Conservation (phyloP, 192 early-diverging fungal species). For the Lunasporangiospora selenospora region DNA sequence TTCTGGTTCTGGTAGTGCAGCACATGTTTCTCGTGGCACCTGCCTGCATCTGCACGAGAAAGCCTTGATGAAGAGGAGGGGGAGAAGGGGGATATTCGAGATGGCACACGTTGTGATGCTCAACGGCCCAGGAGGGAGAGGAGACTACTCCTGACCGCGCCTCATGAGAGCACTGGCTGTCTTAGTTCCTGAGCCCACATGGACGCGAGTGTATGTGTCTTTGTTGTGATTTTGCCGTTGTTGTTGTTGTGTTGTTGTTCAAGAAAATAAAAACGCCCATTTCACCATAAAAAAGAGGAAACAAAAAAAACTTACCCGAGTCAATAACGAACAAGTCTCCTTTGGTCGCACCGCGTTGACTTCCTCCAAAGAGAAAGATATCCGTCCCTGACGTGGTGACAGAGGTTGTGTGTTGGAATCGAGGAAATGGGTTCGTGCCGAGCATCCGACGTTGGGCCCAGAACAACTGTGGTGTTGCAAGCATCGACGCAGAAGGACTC, state of each 20-base stretch:
- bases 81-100: too few relatives aligned
- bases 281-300: too few relatives aligned
- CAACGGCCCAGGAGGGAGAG: too few relatives aligned
- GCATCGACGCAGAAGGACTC: neutral
- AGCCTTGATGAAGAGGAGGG: too few relatives aligned
- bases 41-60: too few relatives aligned
- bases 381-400: conserved; percentile 33
- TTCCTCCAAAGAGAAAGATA: conserved; percentile 39
- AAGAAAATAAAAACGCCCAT: neutral
- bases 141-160: too few relatives aligned
- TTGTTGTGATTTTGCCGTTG: neutral
- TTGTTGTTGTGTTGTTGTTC: neutral
- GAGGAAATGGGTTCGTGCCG: conserved; percentile 41
- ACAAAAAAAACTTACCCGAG: conserved; percentile 29
- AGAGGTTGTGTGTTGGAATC: conserved; percentile 36
- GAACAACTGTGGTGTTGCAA: conserved; percentile 31
- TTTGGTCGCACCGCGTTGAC: conserved; percentile 34
- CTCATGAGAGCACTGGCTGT: too few relatives aligned
- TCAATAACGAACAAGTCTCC: conserved; percentile 43
- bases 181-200: too few relatives aligned
- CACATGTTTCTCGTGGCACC: too few relatives aligned
- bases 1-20: too few relatives aligned
- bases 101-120: too few relatives aligned
- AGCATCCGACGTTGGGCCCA: conserved; percentile 44
- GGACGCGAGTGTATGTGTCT: neutral